Evolutionary conservation across 2,329 filamentous ascomycete genomes (phyloP).

Genomic region (Venturiaceae sp.): DNA sequence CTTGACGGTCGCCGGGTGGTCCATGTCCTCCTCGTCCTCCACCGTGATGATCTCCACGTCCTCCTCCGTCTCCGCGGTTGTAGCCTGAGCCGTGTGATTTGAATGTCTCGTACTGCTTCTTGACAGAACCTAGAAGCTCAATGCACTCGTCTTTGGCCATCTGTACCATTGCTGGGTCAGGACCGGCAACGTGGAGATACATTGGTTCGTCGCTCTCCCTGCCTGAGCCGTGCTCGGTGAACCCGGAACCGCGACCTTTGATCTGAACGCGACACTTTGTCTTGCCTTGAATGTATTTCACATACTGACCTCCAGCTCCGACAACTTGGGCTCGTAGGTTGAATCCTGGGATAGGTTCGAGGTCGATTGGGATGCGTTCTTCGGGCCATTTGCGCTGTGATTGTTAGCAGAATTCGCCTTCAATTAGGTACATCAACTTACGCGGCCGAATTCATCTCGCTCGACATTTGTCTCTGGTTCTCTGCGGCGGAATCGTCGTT

Average conservation of each 20-base stretch:
- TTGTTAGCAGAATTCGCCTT: constrained; percentile 15
- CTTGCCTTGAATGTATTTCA: constrained; percentile 96
- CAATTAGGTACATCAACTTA: constrained; percentile 29
- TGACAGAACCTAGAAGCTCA: constrained; percentile 78
- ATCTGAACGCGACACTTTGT: constrained; percentile 95
- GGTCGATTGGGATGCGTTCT: constrained; percentile 81
- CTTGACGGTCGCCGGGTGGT: constrained; percentile 18
- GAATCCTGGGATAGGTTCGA: constrained; percentile 89
- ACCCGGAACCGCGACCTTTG: constrained; percentile 91
- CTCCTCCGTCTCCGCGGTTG: constrained; percentile 27
- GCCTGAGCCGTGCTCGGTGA: constrained; percentile 81
- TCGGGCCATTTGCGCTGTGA: constrained; percentile 94
- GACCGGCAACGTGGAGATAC: constrained; percentile 91
- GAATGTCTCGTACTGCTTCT: constrained; percentile 79
- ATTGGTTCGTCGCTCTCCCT: constrained; percentile 90
- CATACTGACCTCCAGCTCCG: constrained; percentile 85
- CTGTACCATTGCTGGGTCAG: constrained; percentile 76
- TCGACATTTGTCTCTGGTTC: constrained; percentile 68
- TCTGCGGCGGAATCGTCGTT: constrained; percentile 78
- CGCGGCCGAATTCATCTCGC: constrained; percentile 81
- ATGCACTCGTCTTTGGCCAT: constrained; percentile 82
- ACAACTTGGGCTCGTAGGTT: constrained; percentile 95
- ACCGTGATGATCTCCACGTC: constrained; percentile 25
- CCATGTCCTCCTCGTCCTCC: constrained; percentile 17
- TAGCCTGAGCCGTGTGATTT: constrained; percentile 56